Evolutionary conservation across 2,329 filamentous ascomycete species (phyloP).

Genomic region (Didymella sp.): DNA sequence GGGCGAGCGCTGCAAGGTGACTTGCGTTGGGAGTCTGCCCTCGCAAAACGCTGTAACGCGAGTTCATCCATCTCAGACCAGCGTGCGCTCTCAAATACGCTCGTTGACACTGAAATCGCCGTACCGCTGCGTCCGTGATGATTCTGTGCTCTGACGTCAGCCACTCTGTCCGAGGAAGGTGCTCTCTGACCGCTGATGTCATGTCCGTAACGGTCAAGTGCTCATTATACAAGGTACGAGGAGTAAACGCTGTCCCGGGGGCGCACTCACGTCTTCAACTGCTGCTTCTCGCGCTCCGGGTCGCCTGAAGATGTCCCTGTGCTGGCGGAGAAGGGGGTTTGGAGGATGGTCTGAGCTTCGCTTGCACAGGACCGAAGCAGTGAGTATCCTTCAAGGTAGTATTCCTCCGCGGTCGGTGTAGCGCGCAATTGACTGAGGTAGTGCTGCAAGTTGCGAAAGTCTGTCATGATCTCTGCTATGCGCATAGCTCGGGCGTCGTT

Average conservation of each 20-base stretch:
- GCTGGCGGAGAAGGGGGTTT: conserved; percentile 59
- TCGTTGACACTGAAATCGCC: conserved; percentile 67
- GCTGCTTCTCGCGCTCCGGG: conserved; percentile 62
- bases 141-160: conserved; percentile 55
- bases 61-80: conserved; percentile 65
- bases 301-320: conserved; percentile 53
- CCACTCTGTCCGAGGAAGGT: conserved; percentile 7
- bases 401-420: conserved; percentile 61
- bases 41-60: conserved; percentile 59
- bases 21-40: conserved; percentile 58
- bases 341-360: conserved; percentile 63
- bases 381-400: conserved; percentile 65
- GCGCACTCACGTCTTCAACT: conserved; percentile 61
- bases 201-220: not conserved
- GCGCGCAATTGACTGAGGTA: conserved; percentile 64
- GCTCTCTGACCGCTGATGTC: conserved; percentile 5
- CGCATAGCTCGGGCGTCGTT: conserved; percentile 69
- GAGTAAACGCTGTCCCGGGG: not conserved
- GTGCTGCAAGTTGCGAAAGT: conserved; percentile 67
- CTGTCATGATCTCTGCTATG: conserved; percentile 68
- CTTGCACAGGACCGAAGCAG: conserved; percentile 63
- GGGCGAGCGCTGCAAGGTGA: conserved; percentile 58
- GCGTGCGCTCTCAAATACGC: conserved; percentile 66
- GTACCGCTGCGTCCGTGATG: conserved; percentile 65
- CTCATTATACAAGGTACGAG: not conserved